phyloP scores from a whole-genome alignment of 768 basidiomycete genomes.

The Asterophora lycoperdoides region DNA sequence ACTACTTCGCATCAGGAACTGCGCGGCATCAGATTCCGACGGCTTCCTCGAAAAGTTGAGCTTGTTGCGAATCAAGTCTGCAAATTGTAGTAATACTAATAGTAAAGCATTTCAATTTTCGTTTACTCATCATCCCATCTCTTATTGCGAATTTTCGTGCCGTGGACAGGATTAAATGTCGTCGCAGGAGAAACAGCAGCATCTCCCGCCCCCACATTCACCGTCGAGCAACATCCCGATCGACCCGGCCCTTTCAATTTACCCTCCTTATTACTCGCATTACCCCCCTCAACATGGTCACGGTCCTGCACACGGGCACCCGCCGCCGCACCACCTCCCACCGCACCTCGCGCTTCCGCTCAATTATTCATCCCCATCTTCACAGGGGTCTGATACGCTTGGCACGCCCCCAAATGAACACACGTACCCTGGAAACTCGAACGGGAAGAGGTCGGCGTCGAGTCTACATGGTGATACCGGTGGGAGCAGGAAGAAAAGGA shows the following conservation, averaged over 20 bases:
- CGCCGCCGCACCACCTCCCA: constrained; percentile 44
- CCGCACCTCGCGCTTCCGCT: constrained; percentile 54
- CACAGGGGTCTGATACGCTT: constrained; percentile 72
- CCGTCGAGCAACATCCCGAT: constrained; percentile 50
- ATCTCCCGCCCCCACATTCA: constrained; percentile 40
- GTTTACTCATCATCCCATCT: constrained; percentile 33
- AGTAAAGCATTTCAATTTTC: too few relatives aligned
- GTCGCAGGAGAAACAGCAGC: constrained; percentile 35
- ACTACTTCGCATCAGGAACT: too few relatives aligned
- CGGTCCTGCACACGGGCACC: constrained; percentile 23
- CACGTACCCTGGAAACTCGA: constrained; percentile 49
- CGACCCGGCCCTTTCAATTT: constrained; percentile 67
- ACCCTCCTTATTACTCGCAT: constrained; percentile 59
- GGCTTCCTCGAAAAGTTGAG: too few relatives aligned
- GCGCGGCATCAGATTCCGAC: too few relatives aligned
- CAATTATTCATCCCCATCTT: constrained; percentile 73
- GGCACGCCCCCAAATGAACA: constrained; percentile 70
- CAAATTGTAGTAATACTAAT: too few relatives aligned
- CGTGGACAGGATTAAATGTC: constrained; percentile 37
- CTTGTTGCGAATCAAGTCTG: too few relatives aligned
- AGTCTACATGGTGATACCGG: constrained; percentile 32
- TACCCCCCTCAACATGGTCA: constrained; percentile 31
- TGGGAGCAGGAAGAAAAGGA: constrained; percentile 58
- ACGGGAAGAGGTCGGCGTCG: constrained; percentile 66
- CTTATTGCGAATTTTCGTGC: constrained; percentile 25